Evolutionary conservation across 768 basidiomycete species (phyloP), one percentile per base, ranked within the genome.

Genomic region (Kwoniella newhampshirensis): DNA sequence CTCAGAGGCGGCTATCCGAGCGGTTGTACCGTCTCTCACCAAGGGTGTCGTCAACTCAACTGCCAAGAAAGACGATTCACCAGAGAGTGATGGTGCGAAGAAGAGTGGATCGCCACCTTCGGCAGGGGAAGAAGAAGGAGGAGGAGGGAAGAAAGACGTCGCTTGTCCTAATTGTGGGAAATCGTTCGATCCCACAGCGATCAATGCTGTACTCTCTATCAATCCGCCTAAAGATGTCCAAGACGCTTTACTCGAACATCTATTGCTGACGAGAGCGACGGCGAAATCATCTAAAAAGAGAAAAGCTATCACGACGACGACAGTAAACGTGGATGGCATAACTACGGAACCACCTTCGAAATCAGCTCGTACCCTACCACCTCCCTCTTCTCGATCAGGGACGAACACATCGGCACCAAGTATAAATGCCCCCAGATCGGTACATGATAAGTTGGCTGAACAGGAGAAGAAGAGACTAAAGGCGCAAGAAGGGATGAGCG

Each of bases 401-500:
- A 44, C 42, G 1, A 43, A 40, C 23, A 45, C 46, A 26, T 32
- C 13, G 32, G 32, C 13, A 32, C 32, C 32, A 32, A 32, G 32
- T 32, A 32, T 32, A 32, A 32, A 32, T 32, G 32, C 7, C 13
- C 85, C 84, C 57, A 82, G 84, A 26, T 84, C 86, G 0, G 86
- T 91, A 3, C 81, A 82, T 2, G 82, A 81, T 55, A 86, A 86
- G 57, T 80, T 94, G 17, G 88, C 86, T 1, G 81, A 80, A 73
- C 89, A 91, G 70, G 91, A 92, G 76, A 84, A 82, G 20, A 91
- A 88, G 79, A 81, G 91, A 62, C 41, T 90, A 85, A 64, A 60
- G 20, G 62, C 65, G 17, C 66, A 76, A 76, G 85, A 85, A 1
- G 81, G 77, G 4, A 92, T 93, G 91, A 91, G 85, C 65, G 87